A percentile compares a stretch with the other conserved stretches of the same genome.
phyloP scores from a whole-genome alignment of 1,139 yeast genomes.

The Pichia sp. region DNA sequence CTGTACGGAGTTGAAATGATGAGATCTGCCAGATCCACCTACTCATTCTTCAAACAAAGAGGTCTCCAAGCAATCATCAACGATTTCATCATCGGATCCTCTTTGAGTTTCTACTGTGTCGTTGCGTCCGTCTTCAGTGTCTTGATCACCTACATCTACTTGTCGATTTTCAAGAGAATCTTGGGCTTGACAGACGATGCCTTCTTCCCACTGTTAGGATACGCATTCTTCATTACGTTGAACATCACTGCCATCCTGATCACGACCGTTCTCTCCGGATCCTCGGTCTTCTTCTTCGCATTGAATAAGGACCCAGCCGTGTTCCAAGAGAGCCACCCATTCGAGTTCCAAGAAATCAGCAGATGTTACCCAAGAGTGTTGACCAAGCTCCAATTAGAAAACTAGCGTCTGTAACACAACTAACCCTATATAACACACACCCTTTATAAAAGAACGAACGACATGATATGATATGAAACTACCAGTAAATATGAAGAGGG shows the following conservation, averaged over 20 bases:
- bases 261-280: conserved; percentile 76
- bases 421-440: no score
- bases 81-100: conserved; percentile 77
- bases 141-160: conserved; percentile 66
- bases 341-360: conserved; percentile 39
- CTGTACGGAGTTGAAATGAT: conserved; percentile 79
- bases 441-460: no score
- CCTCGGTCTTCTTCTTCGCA: conserved; percentile 84
- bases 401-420: no score
- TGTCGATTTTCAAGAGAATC: conserved; percentile 30
- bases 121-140: conserved; percentile 72
- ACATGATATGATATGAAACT: no score
- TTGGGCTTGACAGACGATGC: conserved; percentile 63
- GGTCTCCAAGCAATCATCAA: conserved; percentile 62
- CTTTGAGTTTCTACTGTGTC: conserved; percentile 68
- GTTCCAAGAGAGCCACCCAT: conserved; percentile 73
- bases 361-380: conserved; percentile 70
- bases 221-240: conserved; percentile 55
- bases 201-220: conserved; percentile 73
- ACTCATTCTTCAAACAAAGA: conserved; percentile 69
- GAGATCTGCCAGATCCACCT: conserved; percentile 74
- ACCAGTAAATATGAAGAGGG: no score
- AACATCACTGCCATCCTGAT: conserved; percentile 76
- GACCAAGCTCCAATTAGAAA: conserved; percentile 16
- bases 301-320: conserved; percentile 88